phyloP scores from a whole-genome alignment of 805 yeast genomes.

The Maudiozyma barnettii region DNA sequence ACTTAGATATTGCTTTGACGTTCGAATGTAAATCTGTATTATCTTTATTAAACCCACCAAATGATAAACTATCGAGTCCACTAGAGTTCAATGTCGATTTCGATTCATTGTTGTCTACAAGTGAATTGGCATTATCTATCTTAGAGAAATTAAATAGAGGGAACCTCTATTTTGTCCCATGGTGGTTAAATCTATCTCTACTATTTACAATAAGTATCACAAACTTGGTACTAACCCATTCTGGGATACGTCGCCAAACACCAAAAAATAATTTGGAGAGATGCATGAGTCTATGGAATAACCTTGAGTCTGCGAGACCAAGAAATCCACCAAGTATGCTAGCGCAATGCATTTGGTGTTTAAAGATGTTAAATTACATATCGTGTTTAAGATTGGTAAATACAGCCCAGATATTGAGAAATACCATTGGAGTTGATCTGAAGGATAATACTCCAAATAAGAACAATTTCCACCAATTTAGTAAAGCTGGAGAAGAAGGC shows the following conservation, averaged over 20 bases:
- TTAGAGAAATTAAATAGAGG: constrained; percentile 26
- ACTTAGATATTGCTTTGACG: constrained; percentile 17
- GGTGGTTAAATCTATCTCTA: constrained; percentile 42
- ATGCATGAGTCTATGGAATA: constrained; percentile 16
- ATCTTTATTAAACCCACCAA: constrained; percentile 12
- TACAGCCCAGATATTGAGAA: constrained; percentile 30
- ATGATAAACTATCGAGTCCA: not conserved
- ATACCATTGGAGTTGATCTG: constrained; percentile 40
- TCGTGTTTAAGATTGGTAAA: constrained; percentile 37
- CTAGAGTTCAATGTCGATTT: constrained; percentile 10
- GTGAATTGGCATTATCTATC: constrained; percentile 19
- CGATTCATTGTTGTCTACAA: constrained; percentile 4
- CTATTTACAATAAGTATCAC: constrained; percentile 38
- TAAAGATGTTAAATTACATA: constrained; percentile 46
- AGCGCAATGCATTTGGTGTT: constrained; percentile 52
- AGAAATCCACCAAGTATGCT: constrained; percentile 37
- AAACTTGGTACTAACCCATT: constrained; percentile 34
- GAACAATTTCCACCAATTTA: constrained; percentile 40
- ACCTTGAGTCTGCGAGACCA: constrained; percentile 26
- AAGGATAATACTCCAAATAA: constrained; percentile 44
- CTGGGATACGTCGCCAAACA: constrained; percentile 28
- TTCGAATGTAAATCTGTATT: constrained; percentile 17
- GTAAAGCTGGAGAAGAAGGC: constrained; percentile 24
- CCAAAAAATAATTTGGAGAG: constrained; percentile 7
- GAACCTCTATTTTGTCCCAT: constrained; percentile 34